Conservation (phyloP, 192 early-diverging fungal species). For the Entomortierella parvispora region DNA sequence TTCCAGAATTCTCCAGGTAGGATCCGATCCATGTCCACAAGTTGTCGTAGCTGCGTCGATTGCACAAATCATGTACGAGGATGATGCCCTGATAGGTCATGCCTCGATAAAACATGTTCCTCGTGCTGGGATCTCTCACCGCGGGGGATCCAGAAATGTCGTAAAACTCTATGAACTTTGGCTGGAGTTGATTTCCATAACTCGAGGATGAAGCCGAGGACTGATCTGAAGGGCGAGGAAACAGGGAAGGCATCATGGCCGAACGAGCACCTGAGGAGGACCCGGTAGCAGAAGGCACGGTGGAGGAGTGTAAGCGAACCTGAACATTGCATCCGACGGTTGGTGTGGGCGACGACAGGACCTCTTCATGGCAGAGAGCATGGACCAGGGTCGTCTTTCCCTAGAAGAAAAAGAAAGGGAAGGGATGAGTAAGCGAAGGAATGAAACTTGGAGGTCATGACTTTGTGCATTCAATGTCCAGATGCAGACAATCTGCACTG, state of each 20-base stretch:
- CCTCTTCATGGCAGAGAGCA: slow-evolving; percentile 60
- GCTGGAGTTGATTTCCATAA: neutral
- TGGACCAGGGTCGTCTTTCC: slow-evolving; percentile 67
- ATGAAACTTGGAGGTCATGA: neutral
- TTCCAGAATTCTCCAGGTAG: slow-evolving; percentile 28
- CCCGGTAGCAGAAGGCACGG: slow-evolving; percentile 13
- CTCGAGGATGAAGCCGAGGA: slow-evolving; percentile 5
- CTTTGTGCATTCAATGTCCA: slow-evolving; percentile 4
- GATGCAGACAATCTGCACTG: neutral
- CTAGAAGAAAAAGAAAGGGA: slow-evolving; percentile 9
- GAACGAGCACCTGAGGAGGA: neutral
- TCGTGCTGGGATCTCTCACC: slow-evolving; percentile 55
- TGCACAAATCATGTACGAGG: slow-evolving; percentile 64
- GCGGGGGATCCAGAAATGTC: slow-evolving; percentile 58
- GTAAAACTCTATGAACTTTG: slow-evolving; percentile 66
- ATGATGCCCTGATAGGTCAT: slow-evolving; percentile 57
- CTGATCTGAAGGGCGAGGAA: slow-evolving; percentile 25
- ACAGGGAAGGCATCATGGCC: slow-evolving; percentile 6
- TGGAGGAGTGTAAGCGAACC: slow-evolving; percentile 53
- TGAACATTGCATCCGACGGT: slow-evolving; percentile 65
- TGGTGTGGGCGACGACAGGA: slow-evolving; percentile 34
- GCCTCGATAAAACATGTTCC: slow-evolving; percentile 60
- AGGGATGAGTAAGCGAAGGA: neutral
- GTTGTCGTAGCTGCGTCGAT: slow-evolving; percentile 61
- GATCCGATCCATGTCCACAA: slow-evolving; percentile 62